Evolutionary conservation across 2,329 filamentous ascomycete species (phyloP).

Genomic region (Colletotrichum godetiae): DNA sequence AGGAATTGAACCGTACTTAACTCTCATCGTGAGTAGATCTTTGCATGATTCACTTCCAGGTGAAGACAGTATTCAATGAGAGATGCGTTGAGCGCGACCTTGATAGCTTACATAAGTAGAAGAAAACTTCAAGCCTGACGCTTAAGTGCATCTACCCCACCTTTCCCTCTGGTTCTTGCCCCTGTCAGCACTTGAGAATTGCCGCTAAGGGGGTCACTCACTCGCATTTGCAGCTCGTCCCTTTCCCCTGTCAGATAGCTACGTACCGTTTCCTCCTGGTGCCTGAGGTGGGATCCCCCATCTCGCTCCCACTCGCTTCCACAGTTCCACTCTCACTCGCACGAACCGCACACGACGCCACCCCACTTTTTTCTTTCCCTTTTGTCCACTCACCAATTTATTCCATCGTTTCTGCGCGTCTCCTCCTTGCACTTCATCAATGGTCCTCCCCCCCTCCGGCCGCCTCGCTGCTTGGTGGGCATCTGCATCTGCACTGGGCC

Average conservation of each 20-base stretch:
- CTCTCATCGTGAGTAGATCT: background rate
- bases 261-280: slow-evolving; percentile 1
- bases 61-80: background rate
- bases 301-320: slow-evolving; percentile 4
- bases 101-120: background rate
- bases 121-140: background rate
- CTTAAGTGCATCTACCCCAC: background rate
- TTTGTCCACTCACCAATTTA: slow-evolving; percentile 1
- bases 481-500: slow-evolving; percentile 33
- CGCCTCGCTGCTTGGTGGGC: background rate
- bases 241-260: background rate
- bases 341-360: background rate
- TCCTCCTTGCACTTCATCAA: slow-evolving; percentile 6
- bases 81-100: background rate
- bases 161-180: background rate
- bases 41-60: background rate
- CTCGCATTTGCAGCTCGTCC: background rate
- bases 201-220: slow-evolving; percentile 1
- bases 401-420: slow-evolving; percentile 2
- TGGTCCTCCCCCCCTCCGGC: background rate
- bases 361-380: background rate
- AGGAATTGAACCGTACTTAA: background rate
- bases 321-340: background rate
- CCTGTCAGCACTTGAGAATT: slow-evolving; percentile 18
- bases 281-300: background rate